Base-by-base conservation (phyloP, 2,329 filamentous ascomycete genomes). In the Metarhizium anisopliae region DNA sequence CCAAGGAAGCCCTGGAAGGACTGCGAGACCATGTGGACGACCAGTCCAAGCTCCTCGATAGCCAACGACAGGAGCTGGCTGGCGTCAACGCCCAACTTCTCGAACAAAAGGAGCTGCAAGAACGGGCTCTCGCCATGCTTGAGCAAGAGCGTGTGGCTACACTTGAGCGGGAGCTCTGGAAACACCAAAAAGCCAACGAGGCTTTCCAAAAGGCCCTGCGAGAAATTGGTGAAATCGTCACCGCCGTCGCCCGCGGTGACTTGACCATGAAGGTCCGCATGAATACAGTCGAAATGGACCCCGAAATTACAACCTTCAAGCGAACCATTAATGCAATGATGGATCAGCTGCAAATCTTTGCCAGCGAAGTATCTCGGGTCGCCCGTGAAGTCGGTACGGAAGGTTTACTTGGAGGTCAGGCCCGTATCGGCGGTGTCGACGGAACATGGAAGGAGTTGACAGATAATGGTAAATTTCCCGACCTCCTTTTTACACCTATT, bases 321-420 rank as follows among this genome's bases (percentile, higher is more conserved):
- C 86, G 90, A 65, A 96, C 93, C 59, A 97, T 97, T 76, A 97
- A 97, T 71, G 95, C 89, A 62, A 97, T 97, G 93, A 95, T 97
- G 84, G 93, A 97, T 68, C 93, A 96, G 72, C 80, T 97, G 58
- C 92, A 96, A 69, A 89, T 95, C 58, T 97, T 97, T 72, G 93
- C 93, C 61, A 95, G 90, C 71, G 92, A 97, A 75, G 93, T 97
- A 66, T 96, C 93, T 38, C 87, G 90, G 62, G 86, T 97, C 63
- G 93, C 93, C 54, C 89, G 90, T 70, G 93, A 97, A 72, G 93
- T 97, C 76, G 93, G 93, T 63, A 97, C 93, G 13, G 92, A 97
- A 71, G 93, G 93, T 67, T 87, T 94, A 60, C 84, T 97, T 47
- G 93, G 93, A 65, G 93, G 93, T 47, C 93, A 97, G 70, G 93